Evolutionary conservation across 768 basidiomycete species (phyloP).

Genomic region (Calocera viscosa): DNA sequence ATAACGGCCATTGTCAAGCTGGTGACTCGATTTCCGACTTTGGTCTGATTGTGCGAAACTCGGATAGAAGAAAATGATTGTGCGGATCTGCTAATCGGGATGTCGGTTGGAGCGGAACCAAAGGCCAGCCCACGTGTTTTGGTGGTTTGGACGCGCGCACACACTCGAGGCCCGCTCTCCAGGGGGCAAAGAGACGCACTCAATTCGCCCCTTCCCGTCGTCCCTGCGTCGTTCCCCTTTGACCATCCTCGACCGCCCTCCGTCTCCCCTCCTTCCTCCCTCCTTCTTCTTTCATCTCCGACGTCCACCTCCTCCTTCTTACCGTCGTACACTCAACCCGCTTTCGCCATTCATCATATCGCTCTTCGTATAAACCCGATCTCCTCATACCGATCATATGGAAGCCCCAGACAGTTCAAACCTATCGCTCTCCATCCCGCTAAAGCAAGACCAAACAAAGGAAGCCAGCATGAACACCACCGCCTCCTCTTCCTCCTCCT

Average conservation of each 20-base stretch:
- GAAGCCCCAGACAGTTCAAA: constrained; percentile 8
- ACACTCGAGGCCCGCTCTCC: neutral
- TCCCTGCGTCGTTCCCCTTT: neutral
- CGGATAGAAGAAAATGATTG: neutral
- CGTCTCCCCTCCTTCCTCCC: neutral
- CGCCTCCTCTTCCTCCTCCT: neutral
- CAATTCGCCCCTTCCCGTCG: neutral
- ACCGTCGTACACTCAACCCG: neutral
- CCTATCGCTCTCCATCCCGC: constrained; percentile 8
- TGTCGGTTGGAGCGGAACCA: neutral
- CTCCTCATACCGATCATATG: constrained; percentile 6
- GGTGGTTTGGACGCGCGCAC: constrained; percentile 4
- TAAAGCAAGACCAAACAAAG: neutral
- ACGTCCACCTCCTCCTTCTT: neutral
- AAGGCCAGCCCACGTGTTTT: constrained; percentile 2
- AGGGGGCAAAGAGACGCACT: constrained; percentile 2
- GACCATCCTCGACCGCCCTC: neutral
- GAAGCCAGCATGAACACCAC: constrained; percentile 9
- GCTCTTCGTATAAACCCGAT: neutral
- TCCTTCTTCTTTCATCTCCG: neutral
- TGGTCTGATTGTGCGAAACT: neutral
- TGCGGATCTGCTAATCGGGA: neutral
- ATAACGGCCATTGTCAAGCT: no score
- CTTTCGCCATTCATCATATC: neutral
- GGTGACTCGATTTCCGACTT: no score